Base-by-base conservation (phyloP, 2,329 filamentous ascomycete species). In the Fusarium praegraminearum region DNA sequence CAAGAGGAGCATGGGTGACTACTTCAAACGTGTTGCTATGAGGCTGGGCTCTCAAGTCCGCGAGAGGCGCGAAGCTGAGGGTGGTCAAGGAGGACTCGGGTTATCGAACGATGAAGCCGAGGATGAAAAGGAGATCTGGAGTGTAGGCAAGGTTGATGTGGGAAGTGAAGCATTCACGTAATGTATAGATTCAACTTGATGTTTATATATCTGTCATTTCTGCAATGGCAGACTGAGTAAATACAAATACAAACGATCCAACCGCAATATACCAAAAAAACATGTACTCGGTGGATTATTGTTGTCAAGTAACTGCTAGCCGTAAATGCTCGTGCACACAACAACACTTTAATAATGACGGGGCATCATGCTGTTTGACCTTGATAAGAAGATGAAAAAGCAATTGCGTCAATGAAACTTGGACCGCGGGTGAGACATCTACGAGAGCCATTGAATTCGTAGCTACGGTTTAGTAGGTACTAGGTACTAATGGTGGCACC, bases 81-180 rank as follows among this genome's bases (percentile, higher is more conserved):
- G 94, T 66, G 96, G 95, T 10, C 87, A 91, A 62, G 94, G 94
- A 47, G 93, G 94, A 1, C 78, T 98, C 51, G 94, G 94, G 0
- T 79, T 99, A 74, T 92, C 91, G 35, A 94, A 93, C 76, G 96
- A 99, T 79, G 96, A 99, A 82, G 83, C 89, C 33, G 96, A 99
- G 77, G 96, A 99, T 81, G 93, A 98, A 83, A 91, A 89, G 80
- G 96, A 99, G 83, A 90, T 99, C 67, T 97, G 94, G 94, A 96
- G 93, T 78, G 91, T 99, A 51, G 96, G 96, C 8, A 94, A 91
- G 80, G 90, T 97, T 51, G 95, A 98, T 58, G 66, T 74, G 47
- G 73, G 71, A 26, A 66, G 65, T 43, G 73, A 75, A 33, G 46
- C 66, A n/a, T 75, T 75, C 57, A 53, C 68, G 7, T 75, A 22